phyloP scores from a whole-genome alignment of 2,329 filamentous ascomycete species.

The Cladophialophora bantiana region DNA sequence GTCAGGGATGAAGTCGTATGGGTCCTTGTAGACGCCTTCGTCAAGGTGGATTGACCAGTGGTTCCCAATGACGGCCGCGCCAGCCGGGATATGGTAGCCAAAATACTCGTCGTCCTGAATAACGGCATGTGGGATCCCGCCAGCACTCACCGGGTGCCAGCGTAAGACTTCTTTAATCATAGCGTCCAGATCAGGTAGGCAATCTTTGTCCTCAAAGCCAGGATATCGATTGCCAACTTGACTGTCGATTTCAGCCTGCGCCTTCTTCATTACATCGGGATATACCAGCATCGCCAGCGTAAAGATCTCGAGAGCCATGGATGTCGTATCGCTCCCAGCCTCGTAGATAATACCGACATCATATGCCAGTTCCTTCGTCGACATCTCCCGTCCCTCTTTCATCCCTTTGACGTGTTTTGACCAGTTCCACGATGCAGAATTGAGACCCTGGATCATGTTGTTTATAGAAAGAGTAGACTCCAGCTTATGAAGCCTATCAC shows the following conservation, averaged over 20 bases:
- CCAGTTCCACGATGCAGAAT: constrained; percentile 39
- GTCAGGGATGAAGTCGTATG: constrained; percentile 50
- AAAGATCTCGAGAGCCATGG: constrained; percentile 43
- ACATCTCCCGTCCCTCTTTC: constrained; percentile 51
- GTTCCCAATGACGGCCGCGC: constrained; percentile 56
- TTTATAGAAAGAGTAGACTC: constrained; percentile 40
- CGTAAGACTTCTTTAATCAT: constrained; percentile 45
- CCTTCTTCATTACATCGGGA: constrained; percentile 33
- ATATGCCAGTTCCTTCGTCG: constrained; percentile 53
- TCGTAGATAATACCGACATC: constrained; percentile 49
- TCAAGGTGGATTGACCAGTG: constrained; percentile 55
- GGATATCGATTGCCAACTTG: constrained; percentile 44
- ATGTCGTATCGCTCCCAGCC: constrained; percentile 44
- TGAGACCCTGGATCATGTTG: constrained; percentile 27
- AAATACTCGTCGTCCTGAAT: constrained; percentile 58
- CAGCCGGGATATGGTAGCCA: constrained; percentile 58
- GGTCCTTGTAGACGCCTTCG: constrained; percentile 49
- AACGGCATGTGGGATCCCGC: constrained; percentile 44
- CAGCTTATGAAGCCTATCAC: constrained; percentile 37
- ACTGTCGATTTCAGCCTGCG: constrained; percentile 46
- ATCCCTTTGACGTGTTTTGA: constrained; percentile 30
- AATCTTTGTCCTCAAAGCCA: constrained; percentile 46
- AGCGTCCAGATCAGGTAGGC: constrained; percentile 43
- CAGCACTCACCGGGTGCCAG: constrained; percentile 52
- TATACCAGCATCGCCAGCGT: constrained; percentile 43